Conservation (phyloP, 768 basidiomycete genomes). For the Psilocybe sp. region DNA sequence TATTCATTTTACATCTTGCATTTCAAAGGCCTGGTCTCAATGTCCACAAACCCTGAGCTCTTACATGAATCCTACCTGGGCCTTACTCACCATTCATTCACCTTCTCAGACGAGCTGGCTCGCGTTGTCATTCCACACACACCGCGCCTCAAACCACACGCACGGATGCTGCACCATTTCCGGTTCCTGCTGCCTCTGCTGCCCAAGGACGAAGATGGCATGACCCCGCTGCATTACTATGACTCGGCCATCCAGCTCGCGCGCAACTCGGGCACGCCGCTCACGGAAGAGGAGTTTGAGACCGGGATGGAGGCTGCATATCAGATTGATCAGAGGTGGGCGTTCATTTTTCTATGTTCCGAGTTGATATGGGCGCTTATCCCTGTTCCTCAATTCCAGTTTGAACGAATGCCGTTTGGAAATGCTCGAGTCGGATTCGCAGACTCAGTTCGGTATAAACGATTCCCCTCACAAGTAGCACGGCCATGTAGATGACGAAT, state of each 20-base stretch:
- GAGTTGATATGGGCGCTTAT: background rate
- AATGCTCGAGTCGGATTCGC: conserved; percentile 54
- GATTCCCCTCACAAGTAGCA: background rate
- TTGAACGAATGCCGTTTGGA: conserved; percentile 63
- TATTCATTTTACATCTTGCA: background rate
- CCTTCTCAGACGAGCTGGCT: conserved; percentile 56
- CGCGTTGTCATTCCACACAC: conserved; percentile 72
- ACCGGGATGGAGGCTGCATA: conserved; percentile 59
- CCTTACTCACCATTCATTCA: background rate
- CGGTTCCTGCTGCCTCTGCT: conserved; percentile 71
- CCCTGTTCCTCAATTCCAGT: conserved; percentile 26
- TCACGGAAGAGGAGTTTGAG: conserved; percentile 66
- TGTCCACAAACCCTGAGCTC: background rate
- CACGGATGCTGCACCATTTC: conserved; percentile 78
- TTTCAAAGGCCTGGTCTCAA: background rate
- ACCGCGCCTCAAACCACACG: conserved; percentile 66
- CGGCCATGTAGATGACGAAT: background rate
- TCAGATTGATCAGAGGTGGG: conserved; percentile 62
- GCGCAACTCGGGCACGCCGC: conserved; percentile 55
- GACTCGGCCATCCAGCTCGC: conserved; percentile 76
- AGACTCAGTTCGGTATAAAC: conserved; percentile 23
- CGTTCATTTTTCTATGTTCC: background rate
- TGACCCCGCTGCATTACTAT: conserved; percentile 71
- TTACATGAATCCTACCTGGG: background rate
- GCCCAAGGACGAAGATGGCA: conserved; percentile 55